These are phyloP conservation scores for Lentinula boryana DNA, from an alignment of 768 basidiomycete genomes.

Conservation along the genomic window DNA sequence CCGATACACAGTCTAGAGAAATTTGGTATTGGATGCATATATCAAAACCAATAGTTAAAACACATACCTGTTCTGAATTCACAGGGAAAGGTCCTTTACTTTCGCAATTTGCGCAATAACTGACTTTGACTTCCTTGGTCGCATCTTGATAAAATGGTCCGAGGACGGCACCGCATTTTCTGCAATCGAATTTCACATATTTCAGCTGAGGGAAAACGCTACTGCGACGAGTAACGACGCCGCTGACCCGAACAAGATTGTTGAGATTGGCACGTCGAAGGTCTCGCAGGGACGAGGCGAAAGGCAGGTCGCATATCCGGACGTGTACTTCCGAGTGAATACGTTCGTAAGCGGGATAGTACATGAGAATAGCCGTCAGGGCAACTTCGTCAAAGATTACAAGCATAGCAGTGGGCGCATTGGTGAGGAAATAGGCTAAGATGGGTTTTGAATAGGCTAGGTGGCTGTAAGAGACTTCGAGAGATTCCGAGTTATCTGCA, in stretches of 20 bases:
- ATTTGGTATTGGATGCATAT: background rate
- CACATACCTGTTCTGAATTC: slow-evolving; percentile 87
- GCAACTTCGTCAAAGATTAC: slow-evolving; percentile 95
- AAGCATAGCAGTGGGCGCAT: slow-evolving; percentile 90
- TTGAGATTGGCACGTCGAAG: slow-evolving; percentile 90
- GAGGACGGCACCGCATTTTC: slow-evolving; percentile 87
- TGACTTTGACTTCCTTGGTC: slow-evolving; percentile 88
- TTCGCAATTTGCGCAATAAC: slow-evolving; percentile 92
- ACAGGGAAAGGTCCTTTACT: slow-evolving; percentile 92
- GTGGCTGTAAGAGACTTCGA: slow-evolving; percentile 97
- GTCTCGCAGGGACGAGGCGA: slow-evolving; percentile 86
- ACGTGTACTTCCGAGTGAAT: slow-evolving; percentile 99
- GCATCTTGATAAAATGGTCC: slow-evolving; percentile 99
- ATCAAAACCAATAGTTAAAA: background rate
- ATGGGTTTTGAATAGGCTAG: slow-evolving; percentile 89
- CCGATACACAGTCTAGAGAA: slow-evolving; percentile 84
- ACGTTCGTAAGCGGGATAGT: slow-evolving; percentile 92
- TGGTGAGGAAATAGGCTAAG: slow-evolving; percentile 95
- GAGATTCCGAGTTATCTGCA: slow-evolving; percentile 90
- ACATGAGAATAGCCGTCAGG: slow-evolving; percentile 87
- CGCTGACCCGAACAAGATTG: slow-evolving; percentile 90
- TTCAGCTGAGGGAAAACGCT: slow-evolving; percentile 99
- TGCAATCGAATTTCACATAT: slow-evolving; percentile 98
- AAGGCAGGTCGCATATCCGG: slow-evolving; percentile 90
- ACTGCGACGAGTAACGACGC: slow-evolving; percentile 91